phyloP scores from a whole-genome alignment of 371 early-diverging fungal genomes.

The Mortierella sp. region DNA sequence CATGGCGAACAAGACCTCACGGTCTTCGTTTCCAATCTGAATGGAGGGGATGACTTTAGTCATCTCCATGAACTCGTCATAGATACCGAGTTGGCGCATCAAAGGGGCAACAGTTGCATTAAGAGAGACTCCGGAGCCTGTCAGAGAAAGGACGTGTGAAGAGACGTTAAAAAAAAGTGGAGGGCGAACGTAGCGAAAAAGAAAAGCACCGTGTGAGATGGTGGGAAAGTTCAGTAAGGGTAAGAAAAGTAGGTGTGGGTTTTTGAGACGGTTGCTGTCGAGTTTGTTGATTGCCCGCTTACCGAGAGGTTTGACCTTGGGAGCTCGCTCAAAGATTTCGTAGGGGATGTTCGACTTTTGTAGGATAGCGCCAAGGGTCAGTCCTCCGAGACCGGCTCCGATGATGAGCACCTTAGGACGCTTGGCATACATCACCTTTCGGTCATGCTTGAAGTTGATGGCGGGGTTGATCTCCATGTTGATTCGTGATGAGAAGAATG shows the following conservation, averaged over 20 bases:
- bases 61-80: background rate
- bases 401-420: slow-evolving; percentile 5
- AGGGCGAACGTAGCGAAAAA: background rate
- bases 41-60: background rate
- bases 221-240: no score
- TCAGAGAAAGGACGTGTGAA: no score
- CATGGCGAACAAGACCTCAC: background rate
- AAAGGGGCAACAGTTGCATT: background rate
- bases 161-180: background rate
- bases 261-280: background rate
- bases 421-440: background rate
- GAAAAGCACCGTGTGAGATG: background rate
- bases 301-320: background rate
- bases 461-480: background rate
- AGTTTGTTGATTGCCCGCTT: background rate
- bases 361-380: background rate
- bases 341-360: background rate
- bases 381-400: background rate
- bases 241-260: background rate
- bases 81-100: background rate
- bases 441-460: background rate
- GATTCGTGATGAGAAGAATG: background rate
- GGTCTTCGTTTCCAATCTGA: background rate
- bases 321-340: background rate
- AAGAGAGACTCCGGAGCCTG: background rate